Conservation (phyloP, 148 eudicot genomes). For the Rhododendron simsii region DNA sequence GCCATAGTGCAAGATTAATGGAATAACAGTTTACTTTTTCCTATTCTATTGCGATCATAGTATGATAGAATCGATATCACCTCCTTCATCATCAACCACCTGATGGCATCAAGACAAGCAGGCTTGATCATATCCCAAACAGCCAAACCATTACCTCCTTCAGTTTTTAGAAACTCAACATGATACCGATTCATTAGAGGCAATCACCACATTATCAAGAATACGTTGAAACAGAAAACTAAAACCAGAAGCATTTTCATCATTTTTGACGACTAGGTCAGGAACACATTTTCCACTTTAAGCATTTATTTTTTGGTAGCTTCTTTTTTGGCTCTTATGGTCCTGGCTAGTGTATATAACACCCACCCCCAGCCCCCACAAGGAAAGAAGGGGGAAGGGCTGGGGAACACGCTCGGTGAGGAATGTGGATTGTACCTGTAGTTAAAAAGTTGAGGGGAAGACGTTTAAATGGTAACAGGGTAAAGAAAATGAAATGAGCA, state of each 20-base stretch:
- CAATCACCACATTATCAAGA: background rate
- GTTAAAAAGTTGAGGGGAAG: too few relatives aligned
- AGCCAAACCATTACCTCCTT: background rate
- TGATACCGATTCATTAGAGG: background rate
- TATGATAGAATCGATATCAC: background rate
- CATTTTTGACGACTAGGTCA: too few relatives aligned
- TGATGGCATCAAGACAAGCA: background rate
- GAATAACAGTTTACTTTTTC: background rate
- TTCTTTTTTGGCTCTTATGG: background rate
- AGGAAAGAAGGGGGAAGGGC: background rate
- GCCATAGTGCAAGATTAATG: background rate
- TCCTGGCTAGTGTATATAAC: background rate
- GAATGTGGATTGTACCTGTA: background rate
- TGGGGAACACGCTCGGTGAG: too few relatives aligned
- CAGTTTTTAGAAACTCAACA: background rate
- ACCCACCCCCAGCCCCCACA: background rate
- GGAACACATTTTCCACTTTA: background rate
- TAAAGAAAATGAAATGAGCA: background rate
- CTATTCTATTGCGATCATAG: background rate
- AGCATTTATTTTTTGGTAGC: background rate
- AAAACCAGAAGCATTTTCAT: background rate
- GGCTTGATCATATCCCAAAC: background rate
- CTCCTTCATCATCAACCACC: background rate
- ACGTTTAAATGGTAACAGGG: too few relatives aligned
- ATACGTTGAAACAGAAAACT: background rate